A percentile compares a stretch with the other conserved stretches of the same genome.
These are phyloP conservation scores for Pseudopediastrum boryanum DNA, from an alignment of 139 green algal genomes.

Conservation along the genomic window DNA sequence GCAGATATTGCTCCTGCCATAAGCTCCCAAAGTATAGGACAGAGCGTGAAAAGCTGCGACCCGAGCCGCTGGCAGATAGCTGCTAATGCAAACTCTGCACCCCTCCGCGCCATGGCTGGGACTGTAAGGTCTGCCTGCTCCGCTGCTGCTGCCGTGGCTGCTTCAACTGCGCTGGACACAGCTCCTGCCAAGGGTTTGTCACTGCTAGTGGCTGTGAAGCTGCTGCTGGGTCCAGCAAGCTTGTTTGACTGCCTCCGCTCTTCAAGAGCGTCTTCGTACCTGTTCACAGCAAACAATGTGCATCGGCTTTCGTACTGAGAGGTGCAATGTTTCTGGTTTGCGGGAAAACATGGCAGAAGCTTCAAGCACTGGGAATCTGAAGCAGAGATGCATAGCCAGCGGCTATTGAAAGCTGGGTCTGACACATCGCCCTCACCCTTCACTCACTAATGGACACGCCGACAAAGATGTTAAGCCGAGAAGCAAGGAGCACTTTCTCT, in stretches of 20 bases:
- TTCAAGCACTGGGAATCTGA: too few species aligned
- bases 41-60: constrained; percentile 56
- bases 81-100: constrained; percentile 72
- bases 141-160: constrained; percentile 8
- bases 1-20: constrained; percentile 56
- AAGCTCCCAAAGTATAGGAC: constrained; percentile 71
- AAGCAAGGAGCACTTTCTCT: too few species aligned
- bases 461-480: too few species aligned
- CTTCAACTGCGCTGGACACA: constrained; percentile 5
- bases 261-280: constrained; percentile 21
- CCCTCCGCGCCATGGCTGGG: constrained; percentile 49
- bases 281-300: too few species aligned
- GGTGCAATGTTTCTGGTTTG: too few species aligned
- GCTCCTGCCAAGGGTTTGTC: too few species aligned
- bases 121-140: constrained; percentile 19
- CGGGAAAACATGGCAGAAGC: too few species aligned
- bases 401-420: too few species aligned
- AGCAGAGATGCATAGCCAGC: too few species aligned
- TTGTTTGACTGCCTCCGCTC: constrained; percentile 5
- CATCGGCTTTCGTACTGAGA: too few species aligned
- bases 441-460: too few species aligned
- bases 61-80: constrained; percentile 57
- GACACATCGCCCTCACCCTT: too few species aligned
- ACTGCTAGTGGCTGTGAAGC: not conserved
- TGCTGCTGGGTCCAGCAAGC: not conserved